These are phyloP conservation scores for Iberis amara DNA, from an alignment of 441 rosid species.

Conservation along the genomic window DNA sequence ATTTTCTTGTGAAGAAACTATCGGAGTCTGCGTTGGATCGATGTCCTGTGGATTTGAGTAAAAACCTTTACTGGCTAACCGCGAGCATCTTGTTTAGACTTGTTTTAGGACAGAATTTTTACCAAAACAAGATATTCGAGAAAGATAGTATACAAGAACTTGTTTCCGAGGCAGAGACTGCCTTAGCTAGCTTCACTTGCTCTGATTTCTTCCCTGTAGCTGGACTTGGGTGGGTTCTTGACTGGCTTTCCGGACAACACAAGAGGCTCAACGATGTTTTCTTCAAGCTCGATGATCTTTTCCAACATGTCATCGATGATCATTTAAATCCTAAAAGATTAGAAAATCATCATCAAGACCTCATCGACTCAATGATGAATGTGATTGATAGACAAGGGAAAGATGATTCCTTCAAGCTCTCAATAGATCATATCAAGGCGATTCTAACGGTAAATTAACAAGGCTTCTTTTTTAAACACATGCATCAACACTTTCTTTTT, in stretches of 20 bases:
- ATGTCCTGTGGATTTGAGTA: slow-evolving; percentile 21
- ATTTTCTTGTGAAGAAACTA: slow-evolving; percentile 22
- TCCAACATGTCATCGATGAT: slow-evolving; percentile 29
- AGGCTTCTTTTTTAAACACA: too few relatives aligned
- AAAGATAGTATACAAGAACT: slow-evolving; percentile 23
- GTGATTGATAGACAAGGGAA: slow-evolving; percentile 21
- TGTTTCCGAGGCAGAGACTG: slow-evolving; percentile 21
- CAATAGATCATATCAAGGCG: slow-evolving; percentile 28
- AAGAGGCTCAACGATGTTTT: slow-evolving; percentile 25
- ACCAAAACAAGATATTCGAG: slow-evolving; percentile 22
- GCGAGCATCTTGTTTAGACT: slow-evolving; percentile 25
- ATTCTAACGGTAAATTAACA: slow-evolving; percentile 28
- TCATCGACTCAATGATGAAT: slow-evolving; percentile 23
- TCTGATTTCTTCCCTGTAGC: slow-evolving; percentile 30
- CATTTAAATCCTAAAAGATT: slow-evolving; percentile 22
- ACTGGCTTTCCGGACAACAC: slow-evolving; percentile 26
- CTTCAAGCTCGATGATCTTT: slow-evolving; percentile 17
- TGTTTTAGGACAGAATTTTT: slow-evolving; percentile 23
- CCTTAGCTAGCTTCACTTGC: slow-evolving; percentile 33
- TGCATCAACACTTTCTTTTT: too few relatives aligned
- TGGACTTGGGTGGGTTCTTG: slow-evolving; percentile 24
- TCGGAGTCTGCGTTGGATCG: background rate
- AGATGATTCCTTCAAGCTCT: slow-evolving; percentile 20
- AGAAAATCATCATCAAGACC: slow-evolving; percentile 23
- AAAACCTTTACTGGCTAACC: slow-evolving; percentile 21